Conservation (phyloP, 306 rosid genomes). For the Cicer bijugum region DNA sequence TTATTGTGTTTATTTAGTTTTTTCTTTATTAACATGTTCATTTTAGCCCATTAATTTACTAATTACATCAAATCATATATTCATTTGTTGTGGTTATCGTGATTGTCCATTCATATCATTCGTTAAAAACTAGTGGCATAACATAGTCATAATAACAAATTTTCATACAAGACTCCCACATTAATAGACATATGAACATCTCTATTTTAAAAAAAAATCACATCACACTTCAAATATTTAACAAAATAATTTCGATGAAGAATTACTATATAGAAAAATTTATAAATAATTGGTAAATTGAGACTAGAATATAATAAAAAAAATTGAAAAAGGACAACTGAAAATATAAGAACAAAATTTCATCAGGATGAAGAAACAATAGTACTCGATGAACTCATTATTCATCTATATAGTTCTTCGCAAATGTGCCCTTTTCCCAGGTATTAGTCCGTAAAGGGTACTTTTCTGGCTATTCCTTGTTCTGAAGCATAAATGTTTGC, state of each 20-base stretch:
- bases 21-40: neutral
- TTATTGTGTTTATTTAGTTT: neutral
- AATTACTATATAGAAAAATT: neutral
- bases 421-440: neutral
- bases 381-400: constrained; percentile 7
- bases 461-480: neutral
- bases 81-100: neutral
- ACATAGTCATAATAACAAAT: neutral
- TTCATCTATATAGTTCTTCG: neutral
- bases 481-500: constrained; percentile 3
- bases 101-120: neutral
- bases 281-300: neutral
- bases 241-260: constrained; percentile 15
- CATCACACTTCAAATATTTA: neutral
- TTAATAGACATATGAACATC: neutral
- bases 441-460: neutral
- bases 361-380: neutral
- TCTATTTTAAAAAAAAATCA: neutral
- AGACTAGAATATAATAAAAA: neutral
- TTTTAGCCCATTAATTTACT: constrained; percentile 17
- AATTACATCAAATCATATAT: constrained; percentile 10
- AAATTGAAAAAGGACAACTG: constrained; percentile 22
- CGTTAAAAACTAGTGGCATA: neutral
- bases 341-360: constrained; percentile 20
- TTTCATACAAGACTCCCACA: neutral